Base-by-base conservation (phyloP, 805 yeast genomes). In the Candida railenensis region DNA sequence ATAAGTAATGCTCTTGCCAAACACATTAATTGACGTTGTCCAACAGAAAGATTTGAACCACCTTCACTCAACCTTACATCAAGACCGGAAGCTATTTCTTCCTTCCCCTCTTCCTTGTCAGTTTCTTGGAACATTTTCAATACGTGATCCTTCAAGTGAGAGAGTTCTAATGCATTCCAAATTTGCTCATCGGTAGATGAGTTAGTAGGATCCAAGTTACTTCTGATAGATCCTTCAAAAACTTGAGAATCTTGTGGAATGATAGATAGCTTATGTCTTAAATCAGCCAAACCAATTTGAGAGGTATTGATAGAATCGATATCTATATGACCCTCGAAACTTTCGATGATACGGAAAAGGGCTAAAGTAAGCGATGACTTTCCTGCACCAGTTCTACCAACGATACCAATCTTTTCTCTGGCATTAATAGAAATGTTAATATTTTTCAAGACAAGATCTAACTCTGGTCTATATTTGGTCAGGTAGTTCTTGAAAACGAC, bases 1-100 rank as follows among this genome's bases (percentile, higher is more conserved):
- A 82, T 83, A 53, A 85, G 73, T 49, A 87, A 69, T 1, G 91
- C 94, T 60, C 96, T 73, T 0, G 92, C 90, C 45, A 87, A 74
- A 69, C 95, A 87, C 83, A 87, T 78, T 69, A 62, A 81, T 54
- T 69, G 76, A 62, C 62, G 73, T 69, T 73, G 78, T n/a, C 80
- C 77, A 42, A 82, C 73, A 14, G 83, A 81, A 44, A 74, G 67
- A 48, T 74, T 70, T 14, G 72, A 60, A 11, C 76, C 75, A 46
- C 77, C 80, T 54, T 81, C 83, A 39, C 57, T 53, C 37, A 73
- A 47, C n/a, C 52, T 59, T 3, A 68, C 72, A 22, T 68, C 67
- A 47, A 73, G 65, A 8, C 66, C 66, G 34, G 63, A 54, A 2
- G 46, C 45, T 14, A 65, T 52, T 14, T 49, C 47, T 19, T 46